Base-by-base conservation (phyloP, 306 rosid species). In the Pterocarpus santalinus region DNA sequence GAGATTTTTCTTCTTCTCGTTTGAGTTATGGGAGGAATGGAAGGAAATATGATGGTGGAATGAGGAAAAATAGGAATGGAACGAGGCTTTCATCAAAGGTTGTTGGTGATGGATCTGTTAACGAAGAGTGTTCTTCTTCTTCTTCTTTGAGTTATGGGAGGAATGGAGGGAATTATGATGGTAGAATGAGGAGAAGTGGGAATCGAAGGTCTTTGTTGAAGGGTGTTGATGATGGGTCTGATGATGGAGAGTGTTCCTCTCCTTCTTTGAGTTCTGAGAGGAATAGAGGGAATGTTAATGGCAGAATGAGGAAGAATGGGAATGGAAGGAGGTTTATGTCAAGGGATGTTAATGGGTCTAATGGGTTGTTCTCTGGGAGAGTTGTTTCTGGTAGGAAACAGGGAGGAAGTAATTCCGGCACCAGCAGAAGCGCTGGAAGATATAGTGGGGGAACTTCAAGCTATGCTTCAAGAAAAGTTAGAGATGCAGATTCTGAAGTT, bases 401-500 rank as follows among this genome's bases (percentile, higher is more conserved):
- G 43, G 81, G 89, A 81, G 75, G 79, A 44, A 76, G 76, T 32
- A 53, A 66, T 69, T 65, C 86, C 47, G 17, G 16, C 47, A 8
- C 57, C 8, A 65, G 61, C 15, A 65, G 80, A 73, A 73, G 72
- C 4, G 8, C 17, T 69, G 83, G 86, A 65, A 83, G 70, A 14
- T 76, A 52, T 56, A 47, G 65, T 71, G 67, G 72, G 65, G 28
- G 56, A 44, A 53, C 28, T 76, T 74, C 72, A 66, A 47, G 81
- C 72, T 80, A 83, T 80, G 74, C 81, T 79, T 84, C 81, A 14
- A 30, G 11, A 82, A 64, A 76, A 69, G 60, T 61, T 73, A 73
- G 77, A 67, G 85, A 51, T 76, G 46, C 84, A 44, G 62, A 73
- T 44, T 86, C 95, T 34, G 90, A 89, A 65, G 90, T 90, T 44